Percentiles rank a stretch among this genome's conserved stretches.
Evolutionary conservation across 164 flowering plant genomes (phyloP).

Genomic region (Piper longum): DNA sequence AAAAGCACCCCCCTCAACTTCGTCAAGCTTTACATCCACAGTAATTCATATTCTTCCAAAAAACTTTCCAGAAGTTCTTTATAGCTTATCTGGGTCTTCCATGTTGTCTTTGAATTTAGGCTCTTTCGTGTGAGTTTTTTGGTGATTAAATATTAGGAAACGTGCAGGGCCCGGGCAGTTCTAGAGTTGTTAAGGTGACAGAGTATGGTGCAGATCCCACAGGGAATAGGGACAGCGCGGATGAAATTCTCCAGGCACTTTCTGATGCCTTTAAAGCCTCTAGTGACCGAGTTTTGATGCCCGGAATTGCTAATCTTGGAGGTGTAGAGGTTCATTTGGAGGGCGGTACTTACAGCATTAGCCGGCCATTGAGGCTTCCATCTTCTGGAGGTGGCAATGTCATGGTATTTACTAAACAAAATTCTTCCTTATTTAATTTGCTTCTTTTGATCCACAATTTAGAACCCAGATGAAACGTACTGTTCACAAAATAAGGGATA

Average conservation of each 20-base stretch:
- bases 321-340: slow-evolving; percentile 60
- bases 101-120: background rate
- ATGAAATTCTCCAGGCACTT: slow-evolving; percentile 46
- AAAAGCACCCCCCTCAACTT: slow-evolving; percentile 6
- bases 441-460: too few species aligned
- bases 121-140: too few species aligned
- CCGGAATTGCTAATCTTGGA: slow-evolving; percentile 67
- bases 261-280: slow-evolving; percentile 39
- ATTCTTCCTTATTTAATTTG: too few species aligned
- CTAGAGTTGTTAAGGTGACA: slow-evolving; percentile 36
- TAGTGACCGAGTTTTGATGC: slow-evolving; percentile 24
- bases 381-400: slow-evolving; percentile 57
- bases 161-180: slow-evolving; percentile 9
- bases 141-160: too few species aligned
- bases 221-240: slow-evolving; percentile 69
- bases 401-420: slow-evolving; percentile 30
- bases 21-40: slow-evolving; percentile 8
- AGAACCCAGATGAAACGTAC: too few species aligned
- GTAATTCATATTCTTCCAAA: slow-evolving; percentile 5
- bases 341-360: slow-evolving; percentile 66
- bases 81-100: background rate
- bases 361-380: slow-evolving; percentile 58
- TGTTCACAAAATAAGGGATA: too few species aligned
- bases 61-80: background rate
- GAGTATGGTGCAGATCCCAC: slow-evolving; percentile 84